A percentile compares a stretch with the other conserved stretches of the same genome.
These are phyloP conservation scores for Tolypocladium ovalisporum DNA, from an alignment of 2,329 filamentous ascomycete species.

Conservation along the genomic window DNA sequence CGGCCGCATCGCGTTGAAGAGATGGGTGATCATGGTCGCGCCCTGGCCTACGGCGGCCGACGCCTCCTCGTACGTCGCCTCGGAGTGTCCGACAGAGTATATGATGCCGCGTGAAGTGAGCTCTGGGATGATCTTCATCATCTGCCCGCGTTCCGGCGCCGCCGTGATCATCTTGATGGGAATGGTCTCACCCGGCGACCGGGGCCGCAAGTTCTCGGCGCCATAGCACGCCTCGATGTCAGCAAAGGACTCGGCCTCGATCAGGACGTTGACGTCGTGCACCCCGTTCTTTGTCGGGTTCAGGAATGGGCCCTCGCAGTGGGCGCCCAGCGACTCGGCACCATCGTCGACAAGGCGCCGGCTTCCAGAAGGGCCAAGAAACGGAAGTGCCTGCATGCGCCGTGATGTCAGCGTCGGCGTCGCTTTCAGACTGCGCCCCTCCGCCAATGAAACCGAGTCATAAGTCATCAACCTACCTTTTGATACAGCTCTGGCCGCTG, in stretches of 20 bases:
- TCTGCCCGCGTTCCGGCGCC: slow-evolving; percentile 68
- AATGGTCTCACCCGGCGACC: slow-evolving; percentile 21
- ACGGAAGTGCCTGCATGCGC: slow-evolving; percentile 50
- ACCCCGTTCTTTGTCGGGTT: slow-evolving; percentile 76
- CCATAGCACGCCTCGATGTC: slow-evolving; percentile 68
- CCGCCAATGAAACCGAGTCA: not conserved
- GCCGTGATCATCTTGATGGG: slow-evolving; percentile 73
- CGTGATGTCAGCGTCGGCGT: not conserved
- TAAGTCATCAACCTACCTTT: slow-evolving; percentile 29
- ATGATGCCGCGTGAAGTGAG: slow-evolving; percentile 57
- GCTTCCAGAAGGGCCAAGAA: slow-evolving; percentile 60
- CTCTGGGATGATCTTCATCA: slow-evolving; percentile 57
- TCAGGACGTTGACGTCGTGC: slow-evolving; percentile 65
- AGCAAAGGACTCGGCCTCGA: slow-evolving; percentile 47
- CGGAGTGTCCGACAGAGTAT: slow-evolving; percentile 76
- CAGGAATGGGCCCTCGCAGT: slow-evolving; percentile 86
- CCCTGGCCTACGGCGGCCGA: slow-evolving; percentile 60
- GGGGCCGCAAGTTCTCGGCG: slow-evolving; percentile 46
- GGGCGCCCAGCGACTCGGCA: slow-evolving; percentile 78
- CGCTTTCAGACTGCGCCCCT: not conserved
- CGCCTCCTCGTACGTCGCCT: slow-evolving; percentile 77
- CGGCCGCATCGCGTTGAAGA: slow-evolving; percentile 90
- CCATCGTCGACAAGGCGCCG: slow-evolving; percentile 53
- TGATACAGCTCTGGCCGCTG: slow-evolving; percentile 75
- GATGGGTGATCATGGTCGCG: slow-evolving; percentile 81